Evolutionary conservation across 2,329 filamentous ascomycete species (phyloP).

Genomic region (Scedosporium minutisporum): DNA sequence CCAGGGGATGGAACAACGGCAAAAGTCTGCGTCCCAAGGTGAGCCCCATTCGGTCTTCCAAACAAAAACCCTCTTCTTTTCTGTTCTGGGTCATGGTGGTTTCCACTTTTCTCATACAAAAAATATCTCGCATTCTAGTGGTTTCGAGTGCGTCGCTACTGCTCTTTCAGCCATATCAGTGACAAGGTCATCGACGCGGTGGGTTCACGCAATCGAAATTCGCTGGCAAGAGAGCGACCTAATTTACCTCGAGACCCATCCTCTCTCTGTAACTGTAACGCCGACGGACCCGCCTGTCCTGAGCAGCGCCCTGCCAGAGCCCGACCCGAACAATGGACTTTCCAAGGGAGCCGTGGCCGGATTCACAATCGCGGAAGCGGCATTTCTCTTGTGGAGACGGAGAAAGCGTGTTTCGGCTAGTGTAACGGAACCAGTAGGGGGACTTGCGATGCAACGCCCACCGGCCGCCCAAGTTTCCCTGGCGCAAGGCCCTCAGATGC

Average conservation of each 20-base stretch:
- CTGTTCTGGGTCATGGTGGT: too few species aligned
- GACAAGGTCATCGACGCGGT: neutral
- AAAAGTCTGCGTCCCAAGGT: neutral
- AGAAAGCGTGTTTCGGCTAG: neutral
- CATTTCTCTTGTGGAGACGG: neutral
- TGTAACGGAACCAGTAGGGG: too few species aligned
- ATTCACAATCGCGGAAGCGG: conserved; percentile 11
- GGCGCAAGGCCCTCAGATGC: too few species aligned
- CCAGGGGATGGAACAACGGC: neutral
- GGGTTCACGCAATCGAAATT: neutral
- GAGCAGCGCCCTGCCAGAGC: neutral
- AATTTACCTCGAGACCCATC: neutral
- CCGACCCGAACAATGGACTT: conserved; percentile 2
- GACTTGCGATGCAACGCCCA: too few species aligned
- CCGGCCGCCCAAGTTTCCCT: too few species aligned
- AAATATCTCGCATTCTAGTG: too few species aligned
- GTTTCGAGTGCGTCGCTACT: too few species aligned
- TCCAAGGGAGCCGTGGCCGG: conserved; percentile 16
- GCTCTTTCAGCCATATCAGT: neutral
- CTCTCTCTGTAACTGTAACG: neutral
- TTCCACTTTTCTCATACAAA: too few species aligned
- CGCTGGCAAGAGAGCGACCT: neutral
- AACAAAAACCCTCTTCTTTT: too few species aligned
- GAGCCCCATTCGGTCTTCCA: neutral
- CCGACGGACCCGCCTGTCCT: neutral